Evolutionary conservation across 208 protist species (phyloP).

Genomic region (Willaertia magna): DNA sequence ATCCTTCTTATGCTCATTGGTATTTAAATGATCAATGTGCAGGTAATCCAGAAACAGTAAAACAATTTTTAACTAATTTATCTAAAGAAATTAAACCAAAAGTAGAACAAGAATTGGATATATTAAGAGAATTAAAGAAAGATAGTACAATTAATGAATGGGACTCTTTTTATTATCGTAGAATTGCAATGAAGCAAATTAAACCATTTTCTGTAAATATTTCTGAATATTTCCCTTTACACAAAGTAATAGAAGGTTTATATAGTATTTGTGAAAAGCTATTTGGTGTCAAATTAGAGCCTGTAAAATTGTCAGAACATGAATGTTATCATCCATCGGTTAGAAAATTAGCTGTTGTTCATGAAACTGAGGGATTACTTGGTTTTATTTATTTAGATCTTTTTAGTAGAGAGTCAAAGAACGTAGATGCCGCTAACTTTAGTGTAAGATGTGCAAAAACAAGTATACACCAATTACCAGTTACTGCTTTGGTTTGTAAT

Average conservation of each 20-base stretch:
- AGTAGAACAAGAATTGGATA: conserved; percentile 12
- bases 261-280: conserved; percentile 67
- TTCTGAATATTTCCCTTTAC: conserved; percentile 50
- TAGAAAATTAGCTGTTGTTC: conserved; percentile 66
- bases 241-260: conserved; percentile 71
- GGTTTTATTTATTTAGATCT: conserved; percentile 76
- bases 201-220: background rate
- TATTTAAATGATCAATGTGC: conserved; percentile 1
- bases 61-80: conserved; percentile 5
- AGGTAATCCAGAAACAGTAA: conserved; percentile 9
- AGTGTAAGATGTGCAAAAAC: conserved; percentile 47
- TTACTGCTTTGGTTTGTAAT: background rate
- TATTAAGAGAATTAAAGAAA: conserved; percentile 13
- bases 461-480: background rate
- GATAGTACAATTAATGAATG: background rate
- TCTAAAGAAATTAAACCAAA: background rate
- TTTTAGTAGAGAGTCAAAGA: conserved; percentile 65
- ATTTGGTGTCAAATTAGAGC: conserved; percentile 63
- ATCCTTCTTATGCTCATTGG: conserved; percentile 9
- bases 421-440: conserved; percentile 66
- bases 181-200: background rate
- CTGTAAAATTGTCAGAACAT: conserved; percentile 50
- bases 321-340: conserved; percentile 60
- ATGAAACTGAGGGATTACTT: conserved; percentile 59
- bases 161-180: background rate